Evolutionary conservation across 1,139 yeast genomes (phyloP), one percentile per base, ranked within the genome.

Genomic region (Pneumocystis oryctolagi): DNA sequence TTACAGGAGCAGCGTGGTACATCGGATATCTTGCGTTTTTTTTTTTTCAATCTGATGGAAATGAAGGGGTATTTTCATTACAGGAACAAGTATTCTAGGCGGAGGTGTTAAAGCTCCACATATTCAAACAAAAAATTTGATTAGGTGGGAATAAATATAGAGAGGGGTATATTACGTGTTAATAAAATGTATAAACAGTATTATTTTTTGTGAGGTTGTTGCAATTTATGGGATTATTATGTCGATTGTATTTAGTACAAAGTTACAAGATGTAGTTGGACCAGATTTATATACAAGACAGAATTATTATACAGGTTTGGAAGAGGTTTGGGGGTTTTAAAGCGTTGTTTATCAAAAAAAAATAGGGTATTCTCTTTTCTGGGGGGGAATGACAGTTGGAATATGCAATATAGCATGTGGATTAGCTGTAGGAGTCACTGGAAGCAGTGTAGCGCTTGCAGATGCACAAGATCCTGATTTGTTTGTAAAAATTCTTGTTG

Each of bases 381-480:
- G 99, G 99, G 98, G 97, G 34, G 99, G 99, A 28, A 73, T 90
- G 63, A 92, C 98, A 6, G 98, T 94, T 60, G 99, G 99, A 59
- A 74, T 87, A 40, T 84, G 95, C 70, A 94, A 94, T 75, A 81
- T 94, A 73, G 85, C 92, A 66, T 94, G 99, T 80, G 99, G 99
- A 76, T 80, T 94, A 66, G 92, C 97, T 12, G 99, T 94, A 62
- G 99, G 99, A 67, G 81, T 94, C 66, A 92, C 98, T 30, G 99
- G 99, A 61, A 85, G 97, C 34, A 92, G 97, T 35, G 98, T 98
- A 59, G 99, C 99, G 60, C 83, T 94, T 67, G 84, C 95, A 62
- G 99, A 94, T 76, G 99, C 99, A 42, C 97, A 98, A 16, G 97
- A 94, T 77, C 83, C 96, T 40, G 82, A 96, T 3, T 80, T 94